Conservation (phyloP, 495 filamentous ascomycete species). For the Penicillium cataractarum region DNA sequence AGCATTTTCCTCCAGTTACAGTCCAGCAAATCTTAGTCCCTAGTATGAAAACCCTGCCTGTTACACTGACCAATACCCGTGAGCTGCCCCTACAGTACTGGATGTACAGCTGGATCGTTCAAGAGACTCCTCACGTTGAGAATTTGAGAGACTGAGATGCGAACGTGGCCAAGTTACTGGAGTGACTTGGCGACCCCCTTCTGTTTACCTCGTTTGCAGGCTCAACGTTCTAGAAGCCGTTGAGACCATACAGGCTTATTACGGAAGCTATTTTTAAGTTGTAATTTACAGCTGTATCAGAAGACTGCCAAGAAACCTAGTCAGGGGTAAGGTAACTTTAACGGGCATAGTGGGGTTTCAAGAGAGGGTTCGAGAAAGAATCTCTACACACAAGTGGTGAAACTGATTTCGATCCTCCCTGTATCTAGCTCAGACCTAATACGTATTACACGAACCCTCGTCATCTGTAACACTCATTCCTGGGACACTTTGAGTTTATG, state of each 20-base stretch:
- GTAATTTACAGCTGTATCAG: slow-evolving; percentile 15
- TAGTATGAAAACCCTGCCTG: not conserved
- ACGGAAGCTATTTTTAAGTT: slow-evolving; percentile 10
- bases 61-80: not conserved
- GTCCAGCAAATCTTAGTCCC: not conserved
- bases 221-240: slow-evolving; percentile 10
- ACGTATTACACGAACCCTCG: too few relatives aligned
- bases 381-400: not conserved
- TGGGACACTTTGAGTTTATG: too few relatives aligned
- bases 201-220: slow-evolving; percentile 18
- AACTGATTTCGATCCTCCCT: slow-evolving; percentile 6
- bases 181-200: not conserved
- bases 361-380: slow-evolving; percentile 1
- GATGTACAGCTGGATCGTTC: not conserved
- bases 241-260: slow-evolving; percentile 14
- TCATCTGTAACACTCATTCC: too few relatives aligned
- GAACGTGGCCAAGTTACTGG: not conserved
- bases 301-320: slow-evolving; percentile 13
- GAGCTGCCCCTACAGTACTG: not conserved
- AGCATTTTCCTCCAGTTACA: not conserved
- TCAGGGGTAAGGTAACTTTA: slow-evolving; percentile 3
- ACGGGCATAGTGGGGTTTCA: slow-evolving; percentile 14
- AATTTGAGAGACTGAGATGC: not conserved
- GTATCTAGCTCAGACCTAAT: too few relatives aligned
- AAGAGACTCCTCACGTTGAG: not conserved